Evolutionary conservation across 2,329 filamentous ascomycete genomes (phyloP).

Genomic region (Nectriaceae sp.): DNA sequence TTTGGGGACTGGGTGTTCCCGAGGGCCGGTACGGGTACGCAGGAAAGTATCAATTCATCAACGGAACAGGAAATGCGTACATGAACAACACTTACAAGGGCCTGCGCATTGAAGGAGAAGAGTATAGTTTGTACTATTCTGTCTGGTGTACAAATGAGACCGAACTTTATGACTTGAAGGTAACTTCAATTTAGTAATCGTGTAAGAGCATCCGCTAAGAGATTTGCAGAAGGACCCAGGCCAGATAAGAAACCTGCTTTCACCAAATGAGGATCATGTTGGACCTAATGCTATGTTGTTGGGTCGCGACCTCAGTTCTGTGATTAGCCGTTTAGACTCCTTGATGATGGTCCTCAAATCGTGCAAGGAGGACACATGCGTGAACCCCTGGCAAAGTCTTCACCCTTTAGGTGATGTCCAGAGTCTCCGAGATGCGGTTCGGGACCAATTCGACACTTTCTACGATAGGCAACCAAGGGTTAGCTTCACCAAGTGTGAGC

Average conservation of each 20-base stretch:
- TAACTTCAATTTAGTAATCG: conserved; percentile 19
- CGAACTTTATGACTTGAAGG: conserved; percentile 53
- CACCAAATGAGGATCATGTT: conserved; percentile 11
- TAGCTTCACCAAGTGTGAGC: conserved; percentile 52
- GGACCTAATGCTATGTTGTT: conserved; percentile 25
- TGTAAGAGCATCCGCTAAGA: background rate
- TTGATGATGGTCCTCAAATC: conserved; percentile 62
- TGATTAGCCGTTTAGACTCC: conserved; percentile 56
- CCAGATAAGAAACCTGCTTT: conserved; percentile 40
- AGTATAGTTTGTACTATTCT: conserved; percentile 56
- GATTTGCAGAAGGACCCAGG: conserved; percentile 48
- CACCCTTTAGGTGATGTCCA: conserved; percentile 55
- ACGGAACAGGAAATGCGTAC: background rate
- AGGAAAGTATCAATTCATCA: conserved; percentile 3
- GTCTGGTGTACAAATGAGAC: conserved; percentile 54
- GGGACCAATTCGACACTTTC: conserved; percentile 49
- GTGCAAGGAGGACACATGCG: conserved; percentile 54
- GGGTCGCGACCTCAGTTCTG: conserved; percentile 31
- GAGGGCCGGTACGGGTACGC: conserved; percentile 25
- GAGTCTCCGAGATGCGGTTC: conserved; percentile 52
- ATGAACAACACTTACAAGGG: conserved; percentile 55
- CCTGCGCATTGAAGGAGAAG: conserved; percentile 44
- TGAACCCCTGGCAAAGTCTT: conserved; percentile 55
- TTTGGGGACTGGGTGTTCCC: conserved; percentile 42
- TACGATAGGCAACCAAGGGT: conserved; percentile 53